Conservation (phyloP, 495 filamentous ascomycete genomes). For the Lophiotrema nucula region DNA sequence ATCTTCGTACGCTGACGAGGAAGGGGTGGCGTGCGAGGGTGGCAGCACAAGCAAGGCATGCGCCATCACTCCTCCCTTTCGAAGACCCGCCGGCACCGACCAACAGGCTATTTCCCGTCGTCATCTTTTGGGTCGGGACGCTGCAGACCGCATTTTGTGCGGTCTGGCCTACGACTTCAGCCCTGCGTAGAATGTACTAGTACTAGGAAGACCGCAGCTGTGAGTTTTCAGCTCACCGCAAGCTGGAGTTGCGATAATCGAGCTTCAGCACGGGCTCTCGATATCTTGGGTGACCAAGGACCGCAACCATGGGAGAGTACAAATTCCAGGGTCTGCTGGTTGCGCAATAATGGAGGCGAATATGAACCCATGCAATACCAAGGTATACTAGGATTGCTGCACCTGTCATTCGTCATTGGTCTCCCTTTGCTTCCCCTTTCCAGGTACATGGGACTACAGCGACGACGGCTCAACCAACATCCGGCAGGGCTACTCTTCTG, state of each 20-base stretch:
- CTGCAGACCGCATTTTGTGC: not conserved
- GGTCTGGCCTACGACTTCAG: not conserved
- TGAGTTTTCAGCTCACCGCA: not conserved
- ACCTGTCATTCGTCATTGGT: too few species aligned
- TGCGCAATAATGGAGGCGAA: not conserved
- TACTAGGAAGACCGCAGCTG: too few species aligned
- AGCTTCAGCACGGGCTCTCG: not conserved
- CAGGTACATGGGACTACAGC: not conserved
- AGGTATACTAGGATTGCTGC: not conserved
- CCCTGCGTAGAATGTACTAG: too few species aligned
- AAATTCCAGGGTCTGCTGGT: not conserved
- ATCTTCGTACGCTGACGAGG: not conserved
- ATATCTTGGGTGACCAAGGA: not conserved
- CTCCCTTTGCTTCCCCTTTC: not conserved
- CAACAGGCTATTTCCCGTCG: not conserved
- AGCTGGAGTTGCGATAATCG: not conserved
- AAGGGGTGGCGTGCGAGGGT: not conserved
- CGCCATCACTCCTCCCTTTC: not conserved
- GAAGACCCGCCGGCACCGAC: not conserved
- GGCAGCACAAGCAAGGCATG: not conserved
- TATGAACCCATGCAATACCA: not conserved
- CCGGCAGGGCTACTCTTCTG: too few species aligned
- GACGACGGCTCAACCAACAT: too few species aligned
- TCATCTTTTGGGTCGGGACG: not conserved
- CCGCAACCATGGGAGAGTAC: not conserved